Percentiles rank a stretch among this genome's conserved stretches.
Evolutionary conservation across 192 early-diverging fungal genomes (phyloP).

Genomic region (Dissophora ornata): DNA sequence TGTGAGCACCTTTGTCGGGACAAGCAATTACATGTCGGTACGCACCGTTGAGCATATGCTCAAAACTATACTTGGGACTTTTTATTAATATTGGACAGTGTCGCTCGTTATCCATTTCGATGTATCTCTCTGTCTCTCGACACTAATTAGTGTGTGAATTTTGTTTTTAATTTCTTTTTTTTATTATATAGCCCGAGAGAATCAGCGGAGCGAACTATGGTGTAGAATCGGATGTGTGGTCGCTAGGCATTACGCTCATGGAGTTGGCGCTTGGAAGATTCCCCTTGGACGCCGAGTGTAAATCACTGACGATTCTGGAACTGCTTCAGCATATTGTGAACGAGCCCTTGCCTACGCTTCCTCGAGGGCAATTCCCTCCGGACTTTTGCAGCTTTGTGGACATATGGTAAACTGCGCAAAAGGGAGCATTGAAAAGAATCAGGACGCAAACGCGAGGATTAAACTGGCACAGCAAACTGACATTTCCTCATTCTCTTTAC

Average conservation of each 20-base stretch:
- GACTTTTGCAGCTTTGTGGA: slow-evolving; percentile 84
- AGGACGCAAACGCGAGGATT: background rate
- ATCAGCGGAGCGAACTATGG: slow-evolving; percentile 83
- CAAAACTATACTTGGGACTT: too few relatives aligned
- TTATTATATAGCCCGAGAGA: slow-evolving; percentile 71
- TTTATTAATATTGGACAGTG: too few relatives aligned
- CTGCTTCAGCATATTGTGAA: slow-evolving; percentile 92
- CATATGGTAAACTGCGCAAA: slow-evolving; percentile 66
- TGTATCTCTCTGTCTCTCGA: background rate
- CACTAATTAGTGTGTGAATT: background rate
- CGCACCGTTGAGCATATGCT: slow-evolving; percentile 38
- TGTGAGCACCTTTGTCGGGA: slow-evolving; percentile 89
- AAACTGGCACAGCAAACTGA: background rate
- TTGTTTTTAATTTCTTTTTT: background rate
- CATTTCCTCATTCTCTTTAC: background rate
- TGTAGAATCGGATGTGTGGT: slow-evolving; percentile 87
- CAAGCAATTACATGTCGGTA: slow-evolving; percentile 85
- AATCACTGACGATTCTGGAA: slow-evolving; percentile 86
- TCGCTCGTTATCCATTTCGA: too few relatives aligned
- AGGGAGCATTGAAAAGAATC: slow-evolving; percentile 19
- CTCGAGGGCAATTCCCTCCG: slow-evolving; percentile 76
- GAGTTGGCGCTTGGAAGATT: slow-evolving; percentile 82
- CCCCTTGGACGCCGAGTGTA: slow-evolving; percentile 76
- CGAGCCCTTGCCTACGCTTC: slow-evolving; percentile 85
- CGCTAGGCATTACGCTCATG: slow-evolving; percentile 83